phyloP scores from a whole-genome alignment of 2,329 filamentous ascomycete species.

The Alternaria ethzedia region DNA sequence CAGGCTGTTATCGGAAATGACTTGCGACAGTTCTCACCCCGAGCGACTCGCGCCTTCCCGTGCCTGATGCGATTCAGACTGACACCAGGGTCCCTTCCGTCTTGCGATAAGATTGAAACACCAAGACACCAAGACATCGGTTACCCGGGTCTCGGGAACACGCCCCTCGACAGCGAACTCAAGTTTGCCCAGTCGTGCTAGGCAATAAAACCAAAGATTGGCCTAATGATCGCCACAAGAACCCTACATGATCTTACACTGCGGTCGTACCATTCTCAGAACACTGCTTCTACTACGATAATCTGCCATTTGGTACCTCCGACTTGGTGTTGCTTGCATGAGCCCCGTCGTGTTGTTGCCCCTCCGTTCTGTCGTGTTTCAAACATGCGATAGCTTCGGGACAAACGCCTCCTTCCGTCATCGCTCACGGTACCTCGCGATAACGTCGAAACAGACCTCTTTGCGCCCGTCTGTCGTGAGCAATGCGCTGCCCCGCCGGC shows the following conservation, averaged over 20 bases:
- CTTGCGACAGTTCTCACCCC: background rate
- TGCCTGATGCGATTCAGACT: background rate
- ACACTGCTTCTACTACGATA: background rate
- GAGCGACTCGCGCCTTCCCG: background rate
- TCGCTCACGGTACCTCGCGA: slow-evolving; percentile 4
- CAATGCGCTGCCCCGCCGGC: slow-evolving; percentile 5
- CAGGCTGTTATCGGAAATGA: background rate
- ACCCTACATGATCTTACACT: background rate
- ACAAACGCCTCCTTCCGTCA: background rate
- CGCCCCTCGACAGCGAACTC: background rate
- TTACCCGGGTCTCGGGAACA: slow-evolving; percentile 3
- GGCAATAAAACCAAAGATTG: slow-evolving; percentile 4
- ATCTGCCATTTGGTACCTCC: background rate
- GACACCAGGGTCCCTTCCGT: slow-evolving; percentile 3
- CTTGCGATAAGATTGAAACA: background rate
- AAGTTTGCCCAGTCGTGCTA: slow-evolving; percentile 5
- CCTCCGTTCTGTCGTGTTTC: slow-evolving; percentile 2
- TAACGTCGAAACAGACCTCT: slow-evolving; percentile 10
- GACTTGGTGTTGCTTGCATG: slow-evolving; percentile 3
- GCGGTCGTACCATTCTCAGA: background rate
- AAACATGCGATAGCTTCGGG: slow-evolving; percentile 7
- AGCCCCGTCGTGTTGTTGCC: background rate
- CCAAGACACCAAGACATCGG: slow-evolving; percentile 1
- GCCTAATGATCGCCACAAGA: background rate
- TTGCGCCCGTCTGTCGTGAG: background rate